phyloP scores from a whole-genome alignment of 805 yeast species.

The Wickerhamiella vanderwaltii region DNA sequence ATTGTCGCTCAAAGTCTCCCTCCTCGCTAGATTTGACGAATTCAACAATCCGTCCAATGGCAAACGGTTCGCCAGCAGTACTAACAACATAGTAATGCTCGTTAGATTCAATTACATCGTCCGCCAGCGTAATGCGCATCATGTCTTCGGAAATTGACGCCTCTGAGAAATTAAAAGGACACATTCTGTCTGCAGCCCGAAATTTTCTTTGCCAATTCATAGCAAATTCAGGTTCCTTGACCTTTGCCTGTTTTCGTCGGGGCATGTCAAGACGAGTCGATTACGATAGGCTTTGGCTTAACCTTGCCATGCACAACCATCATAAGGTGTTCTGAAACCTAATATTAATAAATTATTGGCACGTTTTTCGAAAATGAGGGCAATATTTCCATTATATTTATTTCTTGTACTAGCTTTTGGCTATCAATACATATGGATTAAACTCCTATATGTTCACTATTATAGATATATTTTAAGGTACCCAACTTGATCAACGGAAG shows the following conservation, averaged over 20 bases:
- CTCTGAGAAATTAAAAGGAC: conserved; percentile 29
- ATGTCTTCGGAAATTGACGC: conserved; percentile 29
- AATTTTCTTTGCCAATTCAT: conserved; percentile 26
- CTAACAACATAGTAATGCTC: conserved; percentile 74
- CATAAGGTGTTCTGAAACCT: too few species aligned
- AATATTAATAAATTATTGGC: too few species aligned
- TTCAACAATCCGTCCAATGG: conserved; percentile 73
- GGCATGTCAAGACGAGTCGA: not conserved
- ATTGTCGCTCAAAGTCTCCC: conserved; percentile 39
- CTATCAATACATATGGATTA: too few species aligned
- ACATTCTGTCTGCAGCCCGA: conserved; percentile 21
- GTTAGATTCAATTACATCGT: conserved; percentile 23
- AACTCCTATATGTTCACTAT: too few species aligned
- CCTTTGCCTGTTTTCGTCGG: not conserved
- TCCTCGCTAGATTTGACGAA: conserved; percentile 30
- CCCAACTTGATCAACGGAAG: conserved; percentile 60
- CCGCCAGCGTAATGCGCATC: conserved; percentile 20
- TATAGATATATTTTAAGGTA: conserved; percentile 38
- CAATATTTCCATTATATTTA: too few species aligned
- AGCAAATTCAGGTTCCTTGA: conserved; percentile 14
- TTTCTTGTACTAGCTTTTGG: too few species aligned
- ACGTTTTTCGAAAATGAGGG: too few species aligned
- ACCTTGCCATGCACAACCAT: too few species aligned
- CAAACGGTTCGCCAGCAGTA: conserved; percentile 91
- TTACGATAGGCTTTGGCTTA: conserved; percentile 2